phyloP scores from a whole-genome alignment of 768 basidiomycete genomes.

The Fibroporia radiculosa region DNA sequence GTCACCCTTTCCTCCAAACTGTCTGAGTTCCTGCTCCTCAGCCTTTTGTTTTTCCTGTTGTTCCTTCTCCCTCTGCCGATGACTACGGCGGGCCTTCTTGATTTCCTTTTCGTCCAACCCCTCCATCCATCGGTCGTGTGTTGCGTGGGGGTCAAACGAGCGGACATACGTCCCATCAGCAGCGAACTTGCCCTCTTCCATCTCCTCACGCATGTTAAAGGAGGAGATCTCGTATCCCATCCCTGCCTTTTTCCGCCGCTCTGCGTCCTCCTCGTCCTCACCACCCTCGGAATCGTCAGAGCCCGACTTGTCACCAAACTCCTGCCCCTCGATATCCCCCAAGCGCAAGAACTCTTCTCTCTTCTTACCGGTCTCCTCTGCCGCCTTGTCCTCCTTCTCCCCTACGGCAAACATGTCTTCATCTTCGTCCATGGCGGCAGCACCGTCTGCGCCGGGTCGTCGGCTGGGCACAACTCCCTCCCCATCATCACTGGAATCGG shows the following conservation, averaged over 20 bases:
- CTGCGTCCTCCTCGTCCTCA: slow-evolving; percentile 72
- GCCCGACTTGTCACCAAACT: slow-evolving; percentile 54
- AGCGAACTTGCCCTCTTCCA: slow-evolving; percentile 96
- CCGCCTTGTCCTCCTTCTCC: slow-evolving; percentile 35
- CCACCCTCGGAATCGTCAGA: slow-evolving; percentile 40
- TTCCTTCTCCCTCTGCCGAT: slow-evolving; percentile 65
- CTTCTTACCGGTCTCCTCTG: slow-evolving; percentile 39
- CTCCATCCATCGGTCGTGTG: slow-evolving; percentile 97
- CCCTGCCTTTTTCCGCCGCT: slow-evolving; percentile 64
- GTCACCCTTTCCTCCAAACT: slow-evolving; percentile 56
- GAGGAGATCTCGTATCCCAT: slow-evolving; percentile 94
- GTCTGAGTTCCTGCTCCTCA: slow-evolving; percentile 66
- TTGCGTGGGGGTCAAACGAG: slow-evolving; percentile 80
- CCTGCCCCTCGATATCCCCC: slow-evolving; percentile 96
- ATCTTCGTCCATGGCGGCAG: slow-evolving; percentile 44
- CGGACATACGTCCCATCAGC: slow-evolving; percentile 87
- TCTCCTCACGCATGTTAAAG: slow-evolving; percentile 99
- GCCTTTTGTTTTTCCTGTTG: slow-evolving; percentile 62
- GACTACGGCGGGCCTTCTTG: slow-evolving; percentile 67
- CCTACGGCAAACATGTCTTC: slow-evolving; percentile 77
- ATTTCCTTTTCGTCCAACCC: slow-evolving; percentile 80
- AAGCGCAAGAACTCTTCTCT: slow-evolving; percentile 73
- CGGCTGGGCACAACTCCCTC: slow-evolving; percentile 89
- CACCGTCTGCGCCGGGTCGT: slow-evolving; percentile 36
- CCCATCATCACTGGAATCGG: slow-evolving; percentile 90